Evolutionary conservation across 2,329 filamentous ascomycete genomes (phyloP).

Genomic region (Sporothrix euskadiensis): DNA sequence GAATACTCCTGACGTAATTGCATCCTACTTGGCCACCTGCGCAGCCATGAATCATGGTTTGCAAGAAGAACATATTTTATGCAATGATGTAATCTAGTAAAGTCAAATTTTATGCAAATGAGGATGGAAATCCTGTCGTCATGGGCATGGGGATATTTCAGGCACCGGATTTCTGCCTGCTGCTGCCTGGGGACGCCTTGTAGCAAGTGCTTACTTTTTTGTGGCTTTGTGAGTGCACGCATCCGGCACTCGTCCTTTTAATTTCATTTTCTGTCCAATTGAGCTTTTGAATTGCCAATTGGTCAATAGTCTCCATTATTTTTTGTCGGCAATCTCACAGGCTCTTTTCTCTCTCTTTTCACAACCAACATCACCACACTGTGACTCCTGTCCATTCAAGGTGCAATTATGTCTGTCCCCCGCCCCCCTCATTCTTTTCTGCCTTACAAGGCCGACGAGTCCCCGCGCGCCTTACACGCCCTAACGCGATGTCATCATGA

Average conservation of each 20-base stretch:
- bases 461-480: background rate
- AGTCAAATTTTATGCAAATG: background rate
- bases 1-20: background rate
- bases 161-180: background rate
- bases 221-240: background rate
- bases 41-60: background rate
- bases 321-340: background rate
- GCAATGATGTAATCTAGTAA: background rate
- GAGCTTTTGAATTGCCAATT: background rate
- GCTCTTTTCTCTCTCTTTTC: background rate
- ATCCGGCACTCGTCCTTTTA: background rate
- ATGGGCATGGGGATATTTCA: background rate
- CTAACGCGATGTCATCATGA: background rate
- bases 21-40: background rate
- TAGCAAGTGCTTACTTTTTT: constrained; percentile 12
- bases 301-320: background rate
- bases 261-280: background rate
- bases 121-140: background rate
- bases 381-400: background rate
- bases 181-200: background rate
- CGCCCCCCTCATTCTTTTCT: background rate
- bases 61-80: background rate
- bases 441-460: constrained; percentile 7
- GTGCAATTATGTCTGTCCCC: background rate
- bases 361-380: background rate